Evolutionary conservation across 345 rosid genomes (phyloP), one percentile per base, ranked within the genome.

Genomic region (Kernera saxatilis): DNA sequence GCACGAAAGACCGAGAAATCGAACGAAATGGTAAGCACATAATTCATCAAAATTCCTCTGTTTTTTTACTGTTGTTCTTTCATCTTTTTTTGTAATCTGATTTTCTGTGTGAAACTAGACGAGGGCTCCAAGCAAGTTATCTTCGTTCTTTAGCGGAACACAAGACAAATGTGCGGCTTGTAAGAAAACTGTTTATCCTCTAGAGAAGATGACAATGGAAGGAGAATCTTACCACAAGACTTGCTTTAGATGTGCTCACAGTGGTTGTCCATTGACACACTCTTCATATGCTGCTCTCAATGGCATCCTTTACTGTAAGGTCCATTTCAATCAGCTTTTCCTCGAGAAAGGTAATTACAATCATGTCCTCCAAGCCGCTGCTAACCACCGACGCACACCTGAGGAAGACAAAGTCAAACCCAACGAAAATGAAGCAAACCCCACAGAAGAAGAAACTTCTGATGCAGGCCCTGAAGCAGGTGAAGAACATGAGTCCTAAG

Each of bases 141-240:
- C 97, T 13, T 79, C 91, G 5, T 4, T 94, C 88, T 94, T 94
- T 69, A 81, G 79, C 21, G 99, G 99, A 80, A 94, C 99, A 59
- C 88, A 79, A 61, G 98, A 94, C 86, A 94, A 94, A 78, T 94
- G 99, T 66, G 75, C 92, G 33, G 75, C 89, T 46, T 94, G 99
- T 37, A 63, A 80, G 71, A 94, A 94, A 72, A 94, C 95, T 5
- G 98, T 94, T 15, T 93, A 93, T 40, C 98, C 98, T 0, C 70
- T 91, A 35, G 98, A 93, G 63, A 61, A 90, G 87, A 84, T 90
- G 69, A 84, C 84, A 13, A 70, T 93, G 93, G 98, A 93, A 70
- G 96, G 88, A 65, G 98, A 91, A 8, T 83, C 93, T 48, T 93
- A 66, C 85, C 98, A 93, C 83, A 93, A 91, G 81, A 79, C 87